A percentile compares a stretch with the other conserved stretches of the same genome.
phyloP scores from a whole-genome alignment of 805 yeast genomes.

The Candida tammaniensis region DNA sequence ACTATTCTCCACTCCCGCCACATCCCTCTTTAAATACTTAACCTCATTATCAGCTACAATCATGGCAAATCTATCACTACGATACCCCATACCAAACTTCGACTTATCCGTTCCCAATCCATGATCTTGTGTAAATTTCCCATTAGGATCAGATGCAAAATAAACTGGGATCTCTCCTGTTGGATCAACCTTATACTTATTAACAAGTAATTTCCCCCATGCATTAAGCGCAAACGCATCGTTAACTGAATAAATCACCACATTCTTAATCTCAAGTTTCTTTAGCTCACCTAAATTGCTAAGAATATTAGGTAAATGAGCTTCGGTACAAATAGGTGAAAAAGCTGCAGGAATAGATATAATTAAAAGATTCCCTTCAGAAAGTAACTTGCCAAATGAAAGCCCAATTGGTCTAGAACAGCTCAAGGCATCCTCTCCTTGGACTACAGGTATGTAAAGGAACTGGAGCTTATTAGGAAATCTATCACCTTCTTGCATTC shows the following conservation, averaged over 20 bases:
- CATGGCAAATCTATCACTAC: constrained; percentile 41
- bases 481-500: constrained; percentile 23
- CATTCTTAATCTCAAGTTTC: constrained; percentile 26
- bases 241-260: constrained; percentile 38
- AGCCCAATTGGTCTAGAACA: constrained; percentile 35
- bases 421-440: constrained; percentile 25
- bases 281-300: constrained; percentile 25
- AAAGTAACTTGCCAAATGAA: constrained; percentile 30
- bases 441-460: constrained; percentile 37
- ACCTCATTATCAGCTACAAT: constrained; percentile 29
- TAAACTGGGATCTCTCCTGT: constrained; percentile 21
- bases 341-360: constrained; percentile 45
- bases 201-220: constrained; percentile 41
- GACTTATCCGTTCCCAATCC: constrained; percentile 34
- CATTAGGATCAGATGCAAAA: constrained; percentile 42
- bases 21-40: constrained; percentile 24
- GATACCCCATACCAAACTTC: constrained; percentile 33
- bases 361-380: constrained; percentile 25
- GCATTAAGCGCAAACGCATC: constrained; percentile 44
- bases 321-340: constrained; percentile 45
- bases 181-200: constrained; percentile 18
- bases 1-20: constrained; percentile 30
- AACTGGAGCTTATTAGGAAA: constrained; percentile 36
- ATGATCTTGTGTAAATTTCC: constrained; percentile 27
- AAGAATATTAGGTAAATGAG: constrained; percentile 41